Evolutionary conservation across 768 basidiomycete genomes (phyloP).

Genomic region (Macrocybe gigantea): DNA sequence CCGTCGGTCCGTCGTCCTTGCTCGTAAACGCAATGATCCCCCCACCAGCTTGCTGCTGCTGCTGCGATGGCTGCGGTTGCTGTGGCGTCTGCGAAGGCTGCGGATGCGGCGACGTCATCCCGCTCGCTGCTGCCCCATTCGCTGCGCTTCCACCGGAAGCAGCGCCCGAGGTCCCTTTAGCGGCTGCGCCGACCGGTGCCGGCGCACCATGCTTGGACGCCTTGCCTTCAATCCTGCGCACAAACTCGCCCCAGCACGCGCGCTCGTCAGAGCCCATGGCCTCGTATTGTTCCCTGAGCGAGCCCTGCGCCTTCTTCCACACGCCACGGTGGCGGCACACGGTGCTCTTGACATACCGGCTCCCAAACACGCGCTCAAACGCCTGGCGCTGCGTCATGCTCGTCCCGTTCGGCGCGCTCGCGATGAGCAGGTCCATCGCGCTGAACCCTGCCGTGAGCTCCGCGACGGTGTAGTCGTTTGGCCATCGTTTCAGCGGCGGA

Average conservation of each 20-base stretch:
- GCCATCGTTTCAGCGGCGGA: constrained; percentile 68
- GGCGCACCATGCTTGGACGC: constrained; percentile 20
- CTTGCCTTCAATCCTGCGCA: constrained; percentile 53
- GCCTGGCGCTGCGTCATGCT: constrained; percentile 57
- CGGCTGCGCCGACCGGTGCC: neutral
- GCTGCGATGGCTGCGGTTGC: too few relatives aligned
- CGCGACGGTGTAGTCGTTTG: constrained; percentile 67
- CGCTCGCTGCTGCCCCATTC: neutral
- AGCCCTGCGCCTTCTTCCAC: constrained; percentile 51
- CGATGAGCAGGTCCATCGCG: constrained; percentile 37
- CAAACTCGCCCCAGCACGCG: constrained; percentile 67
- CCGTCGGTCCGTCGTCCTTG: constrained; percentile 2
- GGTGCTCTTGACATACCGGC: constrained; percentile 68
- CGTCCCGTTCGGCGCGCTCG: constrained; percentile 28
- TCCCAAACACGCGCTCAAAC: constrained; percentile 67
- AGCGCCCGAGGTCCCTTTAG: constrained; percentile 1
- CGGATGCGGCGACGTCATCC: too few relatives aligned
- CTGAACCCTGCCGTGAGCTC: constrained; percentile 60
- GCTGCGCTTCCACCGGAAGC: constrained; percentile 14
- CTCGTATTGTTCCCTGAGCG: constrained; percentile 46
- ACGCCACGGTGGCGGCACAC: constrained; percentile 68
- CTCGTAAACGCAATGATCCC: constrained; percentile 7
- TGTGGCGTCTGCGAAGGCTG: too few relatives aligned
- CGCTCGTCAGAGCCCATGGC: constrained; percentile 48
- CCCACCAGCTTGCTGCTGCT: too few relatives aligned